A percentile compares a stretch with the other conserved stretches of the same genome.
phyloP scores from a whole-genome alignment of 345 rosid species.

The Dovyalis caffra region DNA sequence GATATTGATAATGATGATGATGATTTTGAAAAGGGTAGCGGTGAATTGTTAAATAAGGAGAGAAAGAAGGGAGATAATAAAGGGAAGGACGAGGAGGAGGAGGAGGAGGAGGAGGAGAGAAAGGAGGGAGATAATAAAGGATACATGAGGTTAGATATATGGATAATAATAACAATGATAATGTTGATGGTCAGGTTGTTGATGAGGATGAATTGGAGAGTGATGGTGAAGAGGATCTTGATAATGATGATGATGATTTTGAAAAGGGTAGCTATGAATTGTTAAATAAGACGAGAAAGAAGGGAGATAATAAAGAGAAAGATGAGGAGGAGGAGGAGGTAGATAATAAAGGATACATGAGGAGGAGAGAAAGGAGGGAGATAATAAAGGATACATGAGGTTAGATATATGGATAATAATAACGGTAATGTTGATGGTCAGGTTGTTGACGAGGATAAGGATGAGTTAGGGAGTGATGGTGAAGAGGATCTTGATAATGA shows the following conservation, averaged over 20 bases:
- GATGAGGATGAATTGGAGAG: conserved; percentile 16
- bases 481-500: conserved; percentile 25
- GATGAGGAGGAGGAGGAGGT: conserved; percentile 34
- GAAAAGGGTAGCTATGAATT: conserved; percentile 19
- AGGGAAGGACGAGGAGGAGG: conserved; percentile 12
- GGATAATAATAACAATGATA: conserved; percentile 53
- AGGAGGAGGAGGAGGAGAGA: conserved; percentile 25
- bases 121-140: conserved; percentile 74
- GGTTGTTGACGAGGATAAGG: conserved; percentile 9
- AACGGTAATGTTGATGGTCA: conserved; percentile 34
- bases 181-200: conserved; percentile 23
- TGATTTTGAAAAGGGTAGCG: conserved; percentile 17
- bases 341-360: conserved; percentile 68
- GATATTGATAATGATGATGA: conserved; percentile 12
- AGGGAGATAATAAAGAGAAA: conserved; percentile 8
- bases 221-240: conserved; percentile 31
- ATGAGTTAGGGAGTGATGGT: conserved; percentile 20
- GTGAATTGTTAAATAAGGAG: conserved; percentile 21
- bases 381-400: conserved; percentile 76
- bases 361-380: conserved; percentile 61
- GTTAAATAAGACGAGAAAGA: conserved; percentile 32
- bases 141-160: conserved; percentile 77
- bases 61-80: conserved; percentile 28
- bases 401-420: conserved; percentile 69
- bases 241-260: conserved; percentile 2